Conservation (phyloP, 2,329 filamentous ascomycete species). For the Nannizziopsis arthrosporioides region DNA sequence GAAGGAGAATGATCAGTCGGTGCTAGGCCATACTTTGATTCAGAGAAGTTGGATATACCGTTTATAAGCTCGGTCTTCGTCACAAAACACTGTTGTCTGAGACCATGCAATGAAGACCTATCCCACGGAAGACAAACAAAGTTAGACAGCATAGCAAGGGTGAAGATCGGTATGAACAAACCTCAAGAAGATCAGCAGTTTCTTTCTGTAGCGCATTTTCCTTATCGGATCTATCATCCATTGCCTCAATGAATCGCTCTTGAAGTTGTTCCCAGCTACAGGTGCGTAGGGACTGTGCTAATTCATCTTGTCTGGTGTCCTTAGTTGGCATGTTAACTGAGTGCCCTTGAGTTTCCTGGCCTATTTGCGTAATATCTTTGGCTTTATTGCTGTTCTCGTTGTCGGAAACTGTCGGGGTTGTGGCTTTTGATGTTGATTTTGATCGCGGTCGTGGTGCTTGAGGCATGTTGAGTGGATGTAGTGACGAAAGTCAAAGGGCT, state of each 20-base stretch:
- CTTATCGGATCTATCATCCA: conserved; percentile 49
- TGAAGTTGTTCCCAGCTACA: conserved; percentile 75
- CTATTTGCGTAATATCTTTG: not conserved
- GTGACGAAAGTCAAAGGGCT: too few species aligned
- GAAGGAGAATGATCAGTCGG: not conserved
- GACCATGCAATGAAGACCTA: conserved; percentile 77
- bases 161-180: conserved; percentile 31
- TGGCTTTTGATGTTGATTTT: conserved; percentile 1
- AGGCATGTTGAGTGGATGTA: not conserved
- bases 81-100: conserved; percentile 56
- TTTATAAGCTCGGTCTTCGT: conserved; percentile 65
- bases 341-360: not conserved
- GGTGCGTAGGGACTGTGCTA: conserved; percentile 31
- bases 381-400: not conserved
- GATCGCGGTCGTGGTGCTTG: conserved; percentile 3
- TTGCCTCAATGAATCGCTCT: conserved; percentile 52
- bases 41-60: conserved; percentile 40
- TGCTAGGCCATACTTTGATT: not conserved
- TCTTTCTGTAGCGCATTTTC: conserved; percentile 58
- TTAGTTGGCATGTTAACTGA: not conserved
- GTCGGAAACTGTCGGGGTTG: not conserved
- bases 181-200: conserved; percentile 53
- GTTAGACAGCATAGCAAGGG: not conserved
- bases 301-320: not conserved
- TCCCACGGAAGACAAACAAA: conserved; percentile 4